Conservation (phyloP, 2,329 filamentous ascomycete genomes). For the Alternaria panax region DNA sequence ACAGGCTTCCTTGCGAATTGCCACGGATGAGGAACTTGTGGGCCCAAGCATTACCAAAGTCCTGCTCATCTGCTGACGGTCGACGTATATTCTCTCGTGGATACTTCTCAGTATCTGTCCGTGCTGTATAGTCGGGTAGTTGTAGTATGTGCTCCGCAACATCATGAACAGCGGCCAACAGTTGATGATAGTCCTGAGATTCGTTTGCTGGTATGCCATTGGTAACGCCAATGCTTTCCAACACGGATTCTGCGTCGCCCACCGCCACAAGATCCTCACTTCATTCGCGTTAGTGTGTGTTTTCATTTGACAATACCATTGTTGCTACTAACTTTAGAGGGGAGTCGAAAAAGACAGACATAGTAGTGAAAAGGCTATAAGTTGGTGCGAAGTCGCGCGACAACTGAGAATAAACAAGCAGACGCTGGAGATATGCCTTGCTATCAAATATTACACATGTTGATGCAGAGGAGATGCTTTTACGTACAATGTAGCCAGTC, state of each 20-base stretch:
- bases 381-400: neutral
- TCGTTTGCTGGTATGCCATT: constrained; percentile 47
- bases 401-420: neutral
- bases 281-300: neutral
- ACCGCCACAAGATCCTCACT: constrained; percentile 35
- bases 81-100: constrained; percentile 56
- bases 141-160: constrained; percentile 56
- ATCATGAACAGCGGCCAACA: constrained; percentile 62
- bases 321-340: constrained; percentile 27
- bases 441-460: neutral
- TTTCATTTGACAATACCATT: neutral
- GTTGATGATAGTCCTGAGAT: constrained; percentile 56
- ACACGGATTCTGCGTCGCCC: constrained; percentile 32
- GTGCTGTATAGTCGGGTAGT: constrained; percentile 58
- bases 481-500: constrained; percentile 23
- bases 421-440: neutral
- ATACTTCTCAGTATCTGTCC: constrained; percentile 53
- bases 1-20: constrained; percentile 20
- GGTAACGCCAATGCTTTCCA: constrained; percentile 33
- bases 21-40: constrained; percentile 59
- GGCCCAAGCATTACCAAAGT: constrained; percentile 60
- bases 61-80: constrained; percentile 39
- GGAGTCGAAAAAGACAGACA: constrained; percentile 43
- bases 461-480: constrained; percentile 1
- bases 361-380: constrained; percentile 3